Evolutionary conservation across 2,329 filamentous ascomycete genomes (phyloP), one percentile per base, ranked within the genome.

Genomic region (Alternaria brassicae): DNA sequence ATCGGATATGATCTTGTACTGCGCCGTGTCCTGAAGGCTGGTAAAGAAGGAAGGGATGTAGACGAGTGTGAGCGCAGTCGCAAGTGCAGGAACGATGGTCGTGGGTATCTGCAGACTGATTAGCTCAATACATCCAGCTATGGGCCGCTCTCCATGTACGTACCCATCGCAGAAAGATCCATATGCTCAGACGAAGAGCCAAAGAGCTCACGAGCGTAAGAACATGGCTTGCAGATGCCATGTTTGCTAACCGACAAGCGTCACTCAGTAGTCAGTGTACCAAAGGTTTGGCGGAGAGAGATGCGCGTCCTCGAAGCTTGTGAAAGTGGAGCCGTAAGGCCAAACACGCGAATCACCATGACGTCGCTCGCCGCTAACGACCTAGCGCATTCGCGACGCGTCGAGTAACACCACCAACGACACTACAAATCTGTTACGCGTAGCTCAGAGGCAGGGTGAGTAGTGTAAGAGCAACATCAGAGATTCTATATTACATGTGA

Each of bases 1-100:
- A 65, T 89, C 86, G 13, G 78, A 79, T 23, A 89, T 77, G 5
- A 90, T 72, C 47, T 86, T 81, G 68, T 88, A 85, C 58, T 84
- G 80, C 6, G 86, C 81, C 56, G 86, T 85, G 15, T 82, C 81
- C 25, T 85, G 76, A 71, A 86, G 88, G 66, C 83, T 86, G 12
- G 81, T 79, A 50, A 90, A 74, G 76, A 90, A 91, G 0, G 88
- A 82, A 0, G 88, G 84, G 0, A 89, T 72, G 67, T 91, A 92
- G 57, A 92, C 77, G 23, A 85, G 87, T 60, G 90, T 88, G 2
- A 90, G 79, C 0, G 89, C 83, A 56, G 87, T 87, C 3, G 88
- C 80, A 10, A 84, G 67, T 10, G 76, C 73, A 13, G 81, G 81
- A n/a, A 77, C 75, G 49, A 76, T 71, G 66, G 70, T 65, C 9